Base-by-base conservation (phyloP, 768 basidiomycete species). In the Hypholoma sublateritium region DNA sequence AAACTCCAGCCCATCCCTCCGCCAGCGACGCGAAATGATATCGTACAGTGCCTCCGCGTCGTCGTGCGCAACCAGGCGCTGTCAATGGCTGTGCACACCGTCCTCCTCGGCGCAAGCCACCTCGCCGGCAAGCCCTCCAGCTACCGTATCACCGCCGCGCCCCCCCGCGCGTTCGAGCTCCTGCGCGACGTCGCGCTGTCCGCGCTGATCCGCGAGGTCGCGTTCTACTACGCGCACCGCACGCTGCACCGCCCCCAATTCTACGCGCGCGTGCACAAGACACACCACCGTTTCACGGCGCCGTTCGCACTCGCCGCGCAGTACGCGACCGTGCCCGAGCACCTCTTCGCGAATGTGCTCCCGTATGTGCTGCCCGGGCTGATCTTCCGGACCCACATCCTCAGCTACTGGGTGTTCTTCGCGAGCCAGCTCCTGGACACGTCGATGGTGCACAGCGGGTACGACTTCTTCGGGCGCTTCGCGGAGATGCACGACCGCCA, bases 231-330 rank as follows among this genome's bases (percentile, higher is more conserved):
- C 47, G 28, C 46, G 12, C 55, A 56, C 48, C 55, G 55, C n/a
- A 25, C 45, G 5, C 49, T 56, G 21, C 55, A 56, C 47, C 46
- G 13, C 24, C 47, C 55, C 28, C 9, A 7, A 17, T 16, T 56
- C 47, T 56, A 56, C 55, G 47, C 47, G 37, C 47, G 47, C 46
- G 22, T 56, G 22, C 55, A 56, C 55, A 56, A 56, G 37, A 48
- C n/a, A 24, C 55, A 56, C 22, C 55, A 56, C 47, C 55, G 48
- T n/a, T 56, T 56, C 55, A 39, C 49, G 46, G 55, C 55, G 13
- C 55, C 55, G 14, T 32, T 56, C n/a, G 34, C 55, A 24, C 55
- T 56, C 47, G 22, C 55, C 7, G 55, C 55, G 46, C 55, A 56
- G 28, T 56, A 56, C 22, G 55, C 55, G 36, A 19, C 55, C 4